phyloP scores from a whole-genome alignment of 2,329 filamentous ascomycete species.

The Pseudogymnoascus sp. region DNA sequence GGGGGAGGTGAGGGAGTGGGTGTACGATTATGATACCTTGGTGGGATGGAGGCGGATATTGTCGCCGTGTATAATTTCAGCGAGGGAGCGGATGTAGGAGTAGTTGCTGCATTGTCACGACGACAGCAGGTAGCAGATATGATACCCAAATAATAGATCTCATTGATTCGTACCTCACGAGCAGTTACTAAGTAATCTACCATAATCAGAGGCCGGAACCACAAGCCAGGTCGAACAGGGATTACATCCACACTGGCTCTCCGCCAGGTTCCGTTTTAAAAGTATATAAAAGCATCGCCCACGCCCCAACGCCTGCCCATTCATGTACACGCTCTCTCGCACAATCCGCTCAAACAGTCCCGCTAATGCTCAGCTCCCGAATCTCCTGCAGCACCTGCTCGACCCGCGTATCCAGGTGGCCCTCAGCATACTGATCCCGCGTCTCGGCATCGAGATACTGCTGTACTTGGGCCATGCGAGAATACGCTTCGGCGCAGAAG shows the following conservation, averaged over 20 bases:
- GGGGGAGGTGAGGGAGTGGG: neutral
- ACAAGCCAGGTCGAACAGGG: neutral
- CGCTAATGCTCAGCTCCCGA: conserved; percentile 86
- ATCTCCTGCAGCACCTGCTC: conserved; percentile 97
- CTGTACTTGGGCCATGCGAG: conserved; percentile 96
- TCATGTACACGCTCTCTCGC: conserved; percentile 72
- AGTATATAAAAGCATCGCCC: conserved; percentile 48
- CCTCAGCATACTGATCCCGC: conserved; percentile 89
- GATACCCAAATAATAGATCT: conserved; percentile 7
- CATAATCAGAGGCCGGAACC: neutral
- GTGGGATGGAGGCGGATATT: neutral
- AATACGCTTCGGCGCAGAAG: conserved; percentile 97
- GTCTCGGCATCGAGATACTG: conserved; percentile 96
- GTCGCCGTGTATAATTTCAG: neutral
- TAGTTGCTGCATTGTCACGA: neutral
- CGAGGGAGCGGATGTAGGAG: neutral
- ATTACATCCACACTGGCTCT: neutral
- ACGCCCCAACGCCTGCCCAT: conserved; percentile 61
- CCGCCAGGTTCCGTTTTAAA: neutral
- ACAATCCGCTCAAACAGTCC: conserved; percentile 45
- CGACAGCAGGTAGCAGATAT: neutral
- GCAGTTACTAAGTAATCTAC: neutral
- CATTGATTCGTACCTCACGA: neutral
- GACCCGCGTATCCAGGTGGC: conserved; percentile 82
- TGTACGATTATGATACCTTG: neutral